phyloP scores from a whole-genome alignment of 202 grass and related monocot species.

The Schoenoplectus tabernaemontani region DNA sequence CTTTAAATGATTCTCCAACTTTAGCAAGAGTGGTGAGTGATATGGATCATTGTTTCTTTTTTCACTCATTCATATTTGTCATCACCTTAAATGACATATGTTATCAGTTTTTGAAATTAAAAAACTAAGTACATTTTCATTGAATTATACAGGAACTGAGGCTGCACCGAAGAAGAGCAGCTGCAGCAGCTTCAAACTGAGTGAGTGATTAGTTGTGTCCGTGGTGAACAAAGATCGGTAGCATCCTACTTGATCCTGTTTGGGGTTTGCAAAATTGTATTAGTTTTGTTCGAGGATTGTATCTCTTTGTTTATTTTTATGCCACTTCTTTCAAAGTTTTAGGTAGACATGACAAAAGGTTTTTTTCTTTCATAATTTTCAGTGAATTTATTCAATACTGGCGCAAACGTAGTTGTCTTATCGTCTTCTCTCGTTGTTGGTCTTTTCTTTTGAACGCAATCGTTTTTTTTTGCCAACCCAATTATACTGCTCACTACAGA shows the following conservation, averaged over 20 bases:
- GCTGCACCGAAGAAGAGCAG: conserved; percentile 56
- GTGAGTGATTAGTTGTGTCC: not conserved
- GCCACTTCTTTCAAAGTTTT: not conserved
- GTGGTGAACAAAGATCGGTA: not conserved
- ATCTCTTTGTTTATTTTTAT: not conserved
- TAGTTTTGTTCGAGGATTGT: not conserved
- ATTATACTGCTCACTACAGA: too few relatives aligned
- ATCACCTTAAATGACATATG: not conserved
- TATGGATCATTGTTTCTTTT: not conserved
- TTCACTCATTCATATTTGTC: too few relatives aligned
- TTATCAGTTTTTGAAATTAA: not conserved
- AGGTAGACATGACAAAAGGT: not conserved
- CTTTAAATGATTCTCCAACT: not conserved
- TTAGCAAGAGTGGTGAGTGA: not conserved
- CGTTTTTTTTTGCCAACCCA: not conserved
- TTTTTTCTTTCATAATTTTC: not conserved
- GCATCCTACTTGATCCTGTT: not conserved
- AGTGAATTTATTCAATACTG: not conserved
- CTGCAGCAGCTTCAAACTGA: conserved; percentile 35
- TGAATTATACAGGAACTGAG: conserved; percentile 35
- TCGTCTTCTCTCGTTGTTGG: not conserved
- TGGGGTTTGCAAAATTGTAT: not conserved
- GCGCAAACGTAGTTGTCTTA: not conserved
- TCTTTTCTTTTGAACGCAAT: too few relatives aligned
- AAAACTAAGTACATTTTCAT: not conserved